Base-by-base conservation (phyloP, 2,329 filamentous ascomycete genomes). In the Fusarium falciforme region DNA sequence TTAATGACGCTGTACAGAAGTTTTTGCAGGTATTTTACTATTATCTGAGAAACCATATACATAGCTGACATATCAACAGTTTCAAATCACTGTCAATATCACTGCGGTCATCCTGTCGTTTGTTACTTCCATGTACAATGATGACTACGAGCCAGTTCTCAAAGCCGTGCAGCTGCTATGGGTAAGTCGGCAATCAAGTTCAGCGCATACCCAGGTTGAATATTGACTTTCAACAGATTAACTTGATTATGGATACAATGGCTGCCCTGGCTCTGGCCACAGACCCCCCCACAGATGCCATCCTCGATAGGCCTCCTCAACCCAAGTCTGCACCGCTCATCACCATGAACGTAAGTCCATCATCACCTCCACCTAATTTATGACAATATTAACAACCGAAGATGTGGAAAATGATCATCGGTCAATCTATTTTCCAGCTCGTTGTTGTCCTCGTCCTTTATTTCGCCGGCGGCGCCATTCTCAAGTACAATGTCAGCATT, bases 391-490 rank as follows among this genome's bases (percentile, higher is more conserved):
- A 38, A 60, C 12, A 31, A 12, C 27, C 9, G 3, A 42, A 65
- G 66, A 96, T 96, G 93, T 93, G 93, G 92, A 96, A 96, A 85
- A 96, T 95, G 93, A 95, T 96, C 68, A 89, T 95, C 63, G 93
- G 93, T 0, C 93, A 96, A 80, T 89, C 92, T 9, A 89, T 95
- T 71, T 95, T 93, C 80, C 93, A 96, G 80, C 88, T 96, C 0
- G 87, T 72, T 9, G 84, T 88, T 42, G 89, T 87, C 4, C 84
- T 89, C 42, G 80, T 87, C 1, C 81, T 90, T 5, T 85, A 91
- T 80, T 91, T 90, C 68, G 88, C 86, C 1, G 89, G 57, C 10
- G 57, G 22, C 89, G 3, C 22, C 3, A 89, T 91, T 62, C 83
- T 91, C 5, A 83, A 83, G 47, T 90, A 89, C 76, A 79, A 85